A percentile compares a stretch with the other conserved stretches of the same genome.
phyloP scores from a whole-genome alignment of 768 basidiomycete species.

The Boletus barrowsii region DNA sequence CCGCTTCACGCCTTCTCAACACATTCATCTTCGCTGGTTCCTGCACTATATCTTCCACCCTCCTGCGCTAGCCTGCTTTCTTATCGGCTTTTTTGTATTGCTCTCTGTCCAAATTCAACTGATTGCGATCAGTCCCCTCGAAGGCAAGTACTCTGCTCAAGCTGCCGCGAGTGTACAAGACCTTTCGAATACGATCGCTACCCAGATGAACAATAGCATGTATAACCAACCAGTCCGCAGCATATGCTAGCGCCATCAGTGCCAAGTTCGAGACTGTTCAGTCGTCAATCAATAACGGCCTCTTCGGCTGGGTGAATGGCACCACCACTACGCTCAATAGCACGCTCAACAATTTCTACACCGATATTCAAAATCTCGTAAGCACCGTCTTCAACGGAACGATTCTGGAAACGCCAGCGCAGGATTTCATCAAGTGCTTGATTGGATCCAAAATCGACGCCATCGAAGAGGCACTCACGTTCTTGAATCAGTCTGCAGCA shows the following conservation, averaged over 20 bases:
- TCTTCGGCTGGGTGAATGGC: conserved; percentile 94
- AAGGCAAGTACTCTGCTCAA: conserved; percentile 59
- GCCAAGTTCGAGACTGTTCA: conserved; percentile 66
- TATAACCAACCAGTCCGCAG: conserved; percentile 72
- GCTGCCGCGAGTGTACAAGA: conserved; percentile 61
- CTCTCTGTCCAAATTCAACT: conserved; percentile 87
- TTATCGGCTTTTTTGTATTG: conserved; percentile 90
- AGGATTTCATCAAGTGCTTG: conserved; percentile 86
- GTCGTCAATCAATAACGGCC: conserved; percentile 72
- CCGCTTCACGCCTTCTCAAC: conserved; percentile 55
- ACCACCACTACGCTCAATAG: conserved; percentile 86
- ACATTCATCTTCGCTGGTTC: conserved; percentile 82
- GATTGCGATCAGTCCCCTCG: conserved; percentile 70
- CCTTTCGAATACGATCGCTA: conserved; percentile 69
- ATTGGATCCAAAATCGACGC: conserved; percentile 89
- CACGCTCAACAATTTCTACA: conserved; percentile 85
- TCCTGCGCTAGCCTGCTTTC: conserved; percentile 84
- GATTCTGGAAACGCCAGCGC: conserved; percentile 73
- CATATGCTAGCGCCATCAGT: conserved; percentile 81
- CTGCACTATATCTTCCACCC: conserved; percentile 89
- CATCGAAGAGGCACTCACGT: conserved; percentile 84
- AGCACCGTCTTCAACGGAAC: conserved; percentile 78
- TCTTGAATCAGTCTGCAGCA: conserved; percentile 54
- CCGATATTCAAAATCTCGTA: conserved; percentile 79
- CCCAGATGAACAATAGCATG: conserved; percentile 80